These are phyloP conservation scores for Suillus decipiens DNA, from an alignment of 768 basidiomycete genomes.

Conservation along the genomic window DNA sequence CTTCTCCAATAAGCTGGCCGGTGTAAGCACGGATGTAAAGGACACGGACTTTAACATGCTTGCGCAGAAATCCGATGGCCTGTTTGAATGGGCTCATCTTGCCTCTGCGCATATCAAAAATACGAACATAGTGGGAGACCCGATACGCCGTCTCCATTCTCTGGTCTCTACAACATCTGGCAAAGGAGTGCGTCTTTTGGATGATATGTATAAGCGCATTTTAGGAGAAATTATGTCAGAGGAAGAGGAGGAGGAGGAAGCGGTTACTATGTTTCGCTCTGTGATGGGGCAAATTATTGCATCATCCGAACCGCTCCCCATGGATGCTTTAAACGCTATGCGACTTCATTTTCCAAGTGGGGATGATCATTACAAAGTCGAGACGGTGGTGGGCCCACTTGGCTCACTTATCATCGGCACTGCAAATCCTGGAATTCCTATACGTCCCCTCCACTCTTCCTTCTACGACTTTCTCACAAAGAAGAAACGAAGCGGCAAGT, in stretches of 20 bases:
- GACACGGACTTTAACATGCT: background rate
- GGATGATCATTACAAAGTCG: slow-evolving; percentile 9
- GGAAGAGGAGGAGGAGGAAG: background rate
- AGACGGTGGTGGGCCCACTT: slow-evolving; percentile 8
- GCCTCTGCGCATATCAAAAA: slow-evolving; percentile 6
- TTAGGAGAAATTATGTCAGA: background rate
- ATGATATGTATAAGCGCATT: slow-evolving; percentile 7
- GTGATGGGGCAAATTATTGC: slow-evolving; percentile 12
- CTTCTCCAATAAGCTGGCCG: background rate
- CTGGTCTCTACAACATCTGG: background rate
- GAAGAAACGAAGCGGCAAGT: background rate
- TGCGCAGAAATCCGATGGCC: slow-evolving; percentile 18
- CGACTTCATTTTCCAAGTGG: background rate
- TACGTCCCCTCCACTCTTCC: slow-evolving; percentile 30
- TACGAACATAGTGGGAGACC: background rate
- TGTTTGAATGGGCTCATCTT: slow-evolving; percentile 27
- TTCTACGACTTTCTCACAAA: slow-evolving; percentile 7
- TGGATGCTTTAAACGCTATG: slow-evolving; percentile 9
- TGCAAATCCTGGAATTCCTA: slow-evolving; percentile 4
- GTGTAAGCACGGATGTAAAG: background rate
- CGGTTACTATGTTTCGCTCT: slow-evolving; percentile 4
- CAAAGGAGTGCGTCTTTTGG: background rate
- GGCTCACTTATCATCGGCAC: slow-evolving; percentile 14
- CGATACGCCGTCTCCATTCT: background rate
- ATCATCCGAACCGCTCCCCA: slow-evolving; percentile 7